Evolutionary conservation across 495 filamentous ascomycete genomes (phyloP), one percentile per base, ranked within the genome.

Genomic region (Glonium stellatum): DNA sequence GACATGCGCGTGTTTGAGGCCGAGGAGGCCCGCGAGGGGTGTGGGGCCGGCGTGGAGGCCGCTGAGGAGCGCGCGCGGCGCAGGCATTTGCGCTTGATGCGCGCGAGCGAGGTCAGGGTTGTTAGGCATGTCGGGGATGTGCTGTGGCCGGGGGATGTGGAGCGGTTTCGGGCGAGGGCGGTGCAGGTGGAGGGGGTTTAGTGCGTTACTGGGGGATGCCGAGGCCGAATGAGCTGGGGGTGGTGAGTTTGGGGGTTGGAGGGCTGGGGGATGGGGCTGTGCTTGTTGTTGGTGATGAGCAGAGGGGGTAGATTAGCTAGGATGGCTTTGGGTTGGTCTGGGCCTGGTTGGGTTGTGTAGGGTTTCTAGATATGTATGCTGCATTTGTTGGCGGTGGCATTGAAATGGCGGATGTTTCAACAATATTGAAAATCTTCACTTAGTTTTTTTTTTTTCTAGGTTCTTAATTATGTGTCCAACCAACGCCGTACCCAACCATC

Each of bases 51-150:
- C 35, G 64, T 70, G 34, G 62, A 75, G 50, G 74, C 67, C 12
- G 69, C 66, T n/a, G 57, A 76, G 51, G 77, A 86, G 36, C 76
- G 77, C 61, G 72, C 82, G 72, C 87, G 85, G 75, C 82, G 73
- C 66, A 69, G 82, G 64, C 81, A 88, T 68, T 69, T 95, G 68
- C 73, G 86, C 35, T 75, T 75, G 66, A 90, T 82, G 54, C 87
- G 87, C 71, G 89, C 90, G 21, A 83, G 87, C 0, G 91, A 96
- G 75, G 80, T 96, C 58, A 81, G 83, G 68, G 75, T 96, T 35
- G 85, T 90, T 46, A 80, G 88, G 67, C 86, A 91, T 71, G 71
- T 86, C 61, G 75, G 75, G 51, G 80, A 81, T 60, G 64, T 96
- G 68, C 75, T 83, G 31, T 71, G 83, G 49, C 91, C 73, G 56